A percentile compares a stretch with the other conserved stretches of the same genome.
phyloP scores from a whole-genome alignment of 441 rosid genomes.

The Adansonia rubrostipa region DNA sequence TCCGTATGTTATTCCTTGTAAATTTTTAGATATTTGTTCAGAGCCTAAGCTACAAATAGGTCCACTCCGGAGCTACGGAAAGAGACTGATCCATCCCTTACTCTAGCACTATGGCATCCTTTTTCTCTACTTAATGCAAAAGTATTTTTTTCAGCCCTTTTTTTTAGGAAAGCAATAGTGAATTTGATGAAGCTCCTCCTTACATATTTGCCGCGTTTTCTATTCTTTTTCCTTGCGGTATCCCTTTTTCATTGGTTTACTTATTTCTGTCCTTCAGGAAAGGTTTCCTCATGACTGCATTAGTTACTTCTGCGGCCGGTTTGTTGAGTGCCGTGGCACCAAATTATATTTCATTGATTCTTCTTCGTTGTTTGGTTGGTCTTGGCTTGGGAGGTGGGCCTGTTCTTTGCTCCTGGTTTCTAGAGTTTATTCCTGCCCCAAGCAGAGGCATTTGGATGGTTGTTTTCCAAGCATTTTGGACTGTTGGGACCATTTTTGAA shows the following conservation, averaged over 20 bases:
- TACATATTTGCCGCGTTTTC: conserved; percentile 2
- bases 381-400: conserved; percentile 97
- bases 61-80: too few relatives aligned
- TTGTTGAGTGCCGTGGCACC: conserved; percentile 80
- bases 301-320: conserved; percentile 78
- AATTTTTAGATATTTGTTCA: neutral
- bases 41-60: neutral
- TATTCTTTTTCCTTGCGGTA: neutral
- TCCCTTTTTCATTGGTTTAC: conserved; percentile 8
- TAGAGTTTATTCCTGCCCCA: conserved; percentile 95
- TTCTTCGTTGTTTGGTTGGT: conserved; percentile 81
- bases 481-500: conserved; percentile 78
- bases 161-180: neutral
- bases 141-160: neutral
- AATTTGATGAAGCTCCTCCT: conserved; percentile 12
- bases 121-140: neutral
- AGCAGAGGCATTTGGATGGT: conserved; percentile 95
- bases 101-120: neutral
- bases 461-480: conserved; percentile 82
- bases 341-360: conserved; percentile 58
- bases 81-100: neutral
- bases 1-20: neutral
- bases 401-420: conserved; percentile 87
- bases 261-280: conserved; percentile 57
- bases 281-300: conserved; percentile 84